Evolutionary conservation across 768 basidiomycete genomes (phyloP).

Genomic region (Phanerodontia chrysosporium): DNA sequence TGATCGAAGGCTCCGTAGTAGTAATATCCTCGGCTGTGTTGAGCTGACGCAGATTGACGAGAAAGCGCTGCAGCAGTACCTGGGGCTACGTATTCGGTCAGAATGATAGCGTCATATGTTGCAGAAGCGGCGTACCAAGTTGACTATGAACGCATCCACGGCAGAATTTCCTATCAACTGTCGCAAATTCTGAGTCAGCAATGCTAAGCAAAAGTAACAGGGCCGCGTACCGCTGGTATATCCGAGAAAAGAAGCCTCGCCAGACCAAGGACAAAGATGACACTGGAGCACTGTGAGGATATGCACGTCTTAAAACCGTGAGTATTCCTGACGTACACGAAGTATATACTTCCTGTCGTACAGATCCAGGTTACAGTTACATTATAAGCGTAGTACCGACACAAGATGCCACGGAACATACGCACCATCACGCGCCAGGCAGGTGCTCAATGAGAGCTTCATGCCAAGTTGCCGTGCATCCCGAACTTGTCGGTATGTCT

Average conservation of each 20-base stretch:
- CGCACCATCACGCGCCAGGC: not conserved
- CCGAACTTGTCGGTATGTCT: not conserved
- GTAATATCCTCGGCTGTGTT: too few relatives aligned
- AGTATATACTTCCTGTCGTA: not conserved
- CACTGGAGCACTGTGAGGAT: not conserved
- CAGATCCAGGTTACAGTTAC: too few relatives aligned
- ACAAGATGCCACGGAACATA: not conserved
- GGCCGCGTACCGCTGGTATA: too few relatives aligned
- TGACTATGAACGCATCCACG: too few relatives aligned
- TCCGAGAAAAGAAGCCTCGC: not conserved
- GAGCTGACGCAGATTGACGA: not conserved
- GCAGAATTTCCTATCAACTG: too few relatives aligned
- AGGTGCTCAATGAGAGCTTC: not conserved
- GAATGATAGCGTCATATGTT: not conserved
- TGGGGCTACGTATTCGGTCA: not conserved
- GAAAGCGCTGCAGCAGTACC: not conserved
- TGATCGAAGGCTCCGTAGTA: too few relatives aligned
- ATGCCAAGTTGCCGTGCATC: not conserved
- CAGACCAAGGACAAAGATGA: not conserved
- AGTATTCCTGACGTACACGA: not conserved
- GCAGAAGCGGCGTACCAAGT: not conserved
- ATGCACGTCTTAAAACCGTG: too few relatives aligned
- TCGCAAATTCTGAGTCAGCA: too few relatives aligned
- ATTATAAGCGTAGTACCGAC: too few relatives aligned
- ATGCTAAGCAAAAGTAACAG: too few relatives aligned